Evolutionary conservation across 2,329 filamentous ascomycete genomes (phyloP), one percentile per base, ranked within the genome.

Genomic region (Apiospora pterosperma): DNA sequence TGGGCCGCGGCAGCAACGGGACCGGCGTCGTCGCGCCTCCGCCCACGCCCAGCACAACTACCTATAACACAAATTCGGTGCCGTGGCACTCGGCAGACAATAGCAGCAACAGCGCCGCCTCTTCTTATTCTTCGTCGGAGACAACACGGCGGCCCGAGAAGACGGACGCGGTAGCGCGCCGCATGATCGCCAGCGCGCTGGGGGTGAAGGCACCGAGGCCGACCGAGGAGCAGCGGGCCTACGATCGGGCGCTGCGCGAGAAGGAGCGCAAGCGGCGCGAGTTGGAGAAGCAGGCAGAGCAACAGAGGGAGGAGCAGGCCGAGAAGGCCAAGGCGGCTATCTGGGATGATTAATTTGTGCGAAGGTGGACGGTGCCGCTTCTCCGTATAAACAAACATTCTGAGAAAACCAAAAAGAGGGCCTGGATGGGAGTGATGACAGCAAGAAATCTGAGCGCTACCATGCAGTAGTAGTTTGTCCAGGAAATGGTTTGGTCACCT

Each of bases 151-250:
- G 92, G 42, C 95, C 93, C 0, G 94, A 97, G 79, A 99, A 97
- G 82, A 96, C 94, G 67, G 96, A 96, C 67, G 92, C 93, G 0
- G 93, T 97, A 42, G 96, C 96, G 5, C 87, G 91, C 67, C 84
- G 96, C 65, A 85, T 99, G 86, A 98, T 99, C 75, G 93, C 93
- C 0, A 92, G 91, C 4, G 93, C 92, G 0, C 80, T 98, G 69
- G 96, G 96, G 0, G 86, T 97, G 63, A 88, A 89, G 73, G 88
- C 90, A 38, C 92, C 93, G 36, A 90, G 88, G 80, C 86, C 90
- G 76, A 97, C 93, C 1, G 93, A 96, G 67, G 94, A 97, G 79
- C 92, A 97, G 82, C 86, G 85, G 71, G 92, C 92, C 63, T 98
- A 96, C 76, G 94, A 98, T 72, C 87, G 85, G 69, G 90, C 92